Conservation (phyloP, 2,329 filamentous ascomycete species). For the Daldinia sp. region DNA sequence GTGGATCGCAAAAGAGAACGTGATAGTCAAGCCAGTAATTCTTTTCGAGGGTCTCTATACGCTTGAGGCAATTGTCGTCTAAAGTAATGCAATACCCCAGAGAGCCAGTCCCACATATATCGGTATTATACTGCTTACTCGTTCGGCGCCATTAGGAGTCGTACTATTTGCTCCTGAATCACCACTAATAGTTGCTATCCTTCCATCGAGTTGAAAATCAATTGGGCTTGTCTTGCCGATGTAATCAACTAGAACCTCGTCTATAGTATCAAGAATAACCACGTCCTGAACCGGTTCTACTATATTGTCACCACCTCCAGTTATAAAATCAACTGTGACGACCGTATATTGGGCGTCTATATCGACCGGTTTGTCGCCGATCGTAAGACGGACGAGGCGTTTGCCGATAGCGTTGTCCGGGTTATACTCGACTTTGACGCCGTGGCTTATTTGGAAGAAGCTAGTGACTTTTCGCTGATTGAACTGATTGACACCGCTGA, state of each 20-base stretch:
- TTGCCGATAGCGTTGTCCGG: conserved; percentile 57
- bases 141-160: conserved; percentile 3
- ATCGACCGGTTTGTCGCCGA: conserved; percentile 59
- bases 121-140: neutral
- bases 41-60: too few relatives aligned
- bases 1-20: too few relatives aligned
- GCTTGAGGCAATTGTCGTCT: too few relatives aligned
- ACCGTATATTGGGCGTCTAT: conserved; percentile 60
- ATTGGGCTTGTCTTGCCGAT: conserved; percentile 59
- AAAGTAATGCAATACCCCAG: neutral
- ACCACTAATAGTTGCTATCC: conserved; percentile 50
- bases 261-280: conserved; percentile 57
- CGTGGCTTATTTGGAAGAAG: conserved; percentile 67
- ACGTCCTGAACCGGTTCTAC: conserved; percentile 50
- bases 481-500: conserved; percentile 62
- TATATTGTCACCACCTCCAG: conserved; percentile 70
- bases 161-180: conserved; percentile 9
- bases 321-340: conserved; percentile 70
- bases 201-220: conserved; percentile 57
- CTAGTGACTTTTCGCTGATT: conserved; percentile 63
- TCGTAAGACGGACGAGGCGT: conserved; percentile 61
- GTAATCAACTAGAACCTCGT: conserved; percentile 59
- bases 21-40: too few relatives aligned
- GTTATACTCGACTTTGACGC: conserved; percentile 66
- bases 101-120: neutral